Evolutionary conservation across 257 asterid species (phyloP).

Genomic region (Penstemon davidsonii): DNA sequence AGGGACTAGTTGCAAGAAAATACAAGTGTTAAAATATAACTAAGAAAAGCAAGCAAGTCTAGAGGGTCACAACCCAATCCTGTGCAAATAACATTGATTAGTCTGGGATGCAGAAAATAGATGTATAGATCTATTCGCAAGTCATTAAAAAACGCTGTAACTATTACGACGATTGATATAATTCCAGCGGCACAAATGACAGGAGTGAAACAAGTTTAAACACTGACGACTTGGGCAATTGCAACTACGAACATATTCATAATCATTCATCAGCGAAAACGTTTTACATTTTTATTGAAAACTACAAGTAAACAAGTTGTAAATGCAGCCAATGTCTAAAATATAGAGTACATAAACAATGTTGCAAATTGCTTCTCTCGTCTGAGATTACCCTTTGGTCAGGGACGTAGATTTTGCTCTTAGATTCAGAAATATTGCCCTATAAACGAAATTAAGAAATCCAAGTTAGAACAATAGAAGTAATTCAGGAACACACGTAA

Average conservation of each 20-base stretch:
- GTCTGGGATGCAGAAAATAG: neutral
- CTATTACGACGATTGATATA: neutral
- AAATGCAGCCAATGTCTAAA: conserved; percentile 13
- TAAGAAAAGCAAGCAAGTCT: too few species aligned
- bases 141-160: neutral
- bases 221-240: neutral
- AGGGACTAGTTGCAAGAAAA: too few species aligned
- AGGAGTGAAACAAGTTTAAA: neutral
- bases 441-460: conserved; percentile 22
- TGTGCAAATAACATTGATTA: neutral
- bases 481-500: neutral
- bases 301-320: neutral
- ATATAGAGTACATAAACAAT: conserved; percentile 21
- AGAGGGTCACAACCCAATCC: neutral
- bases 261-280: neutral
- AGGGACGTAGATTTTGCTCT: conserved; percentile 65
- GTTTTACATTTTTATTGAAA: neutral
- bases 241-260: neutral
- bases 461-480: neutral
- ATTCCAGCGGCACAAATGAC: neutral
- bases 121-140: neutral
- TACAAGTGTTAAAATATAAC: too few species aligned
- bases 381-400: conserved; percentile 41
- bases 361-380: neutral
- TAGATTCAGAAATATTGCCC: conserved; percentile 85